Evolutionary conservation across 192 early-diverging fungal genomes (phyloP).

Genomic region (Gryganskiella cystojenkinii): DNA sequence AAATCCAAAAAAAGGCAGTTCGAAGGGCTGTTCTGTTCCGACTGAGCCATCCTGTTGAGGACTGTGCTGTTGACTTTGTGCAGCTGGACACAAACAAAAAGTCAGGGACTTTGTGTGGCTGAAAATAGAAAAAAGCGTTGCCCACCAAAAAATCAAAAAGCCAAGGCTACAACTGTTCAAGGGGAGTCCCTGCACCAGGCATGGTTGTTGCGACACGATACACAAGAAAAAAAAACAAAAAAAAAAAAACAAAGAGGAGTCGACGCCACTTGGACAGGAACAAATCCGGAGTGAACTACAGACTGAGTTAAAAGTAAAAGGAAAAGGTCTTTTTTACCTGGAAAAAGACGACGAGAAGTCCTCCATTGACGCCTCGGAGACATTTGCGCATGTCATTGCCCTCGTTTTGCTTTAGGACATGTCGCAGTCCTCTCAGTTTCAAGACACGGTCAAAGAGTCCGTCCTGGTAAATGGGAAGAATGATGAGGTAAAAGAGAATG

Average conservation of each 20-base stretch:
- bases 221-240: too few relatives aligned
- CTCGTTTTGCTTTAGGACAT: conserved; percentile 56
- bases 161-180: too few relatives aligned
- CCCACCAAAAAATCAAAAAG: neutral
- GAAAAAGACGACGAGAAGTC: conserved; percentile 50
- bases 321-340: conserved; percentile 32
- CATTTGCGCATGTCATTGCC: conserved; percentile 54
- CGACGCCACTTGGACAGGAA: too few relatives aligned
- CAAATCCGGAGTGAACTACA: neutral
- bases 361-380: conserved; percentile 57
- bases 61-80: conserved; percentile 7
- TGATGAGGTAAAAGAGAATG: conserved; percentile 67
- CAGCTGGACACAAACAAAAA: neutral
- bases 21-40: neutral
- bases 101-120: too few relatives aligned
- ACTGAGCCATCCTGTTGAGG: neutral
- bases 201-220: too few relatives aligned
- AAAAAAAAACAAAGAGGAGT: too few relatives aligned
- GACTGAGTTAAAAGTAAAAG: neutral
- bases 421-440: conserved; percentile 54
- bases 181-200: too few relatives aligned
- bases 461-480: conserved; percentile 68
- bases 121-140: too few relatives aligned
- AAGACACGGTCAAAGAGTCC: conserved; percentile 66
- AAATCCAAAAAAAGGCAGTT: neutral